Evolutionary conservation across 495 filamentous ascomycete species (phyloP).

Genomic region (Clavariopsis aquatica): DNA sequence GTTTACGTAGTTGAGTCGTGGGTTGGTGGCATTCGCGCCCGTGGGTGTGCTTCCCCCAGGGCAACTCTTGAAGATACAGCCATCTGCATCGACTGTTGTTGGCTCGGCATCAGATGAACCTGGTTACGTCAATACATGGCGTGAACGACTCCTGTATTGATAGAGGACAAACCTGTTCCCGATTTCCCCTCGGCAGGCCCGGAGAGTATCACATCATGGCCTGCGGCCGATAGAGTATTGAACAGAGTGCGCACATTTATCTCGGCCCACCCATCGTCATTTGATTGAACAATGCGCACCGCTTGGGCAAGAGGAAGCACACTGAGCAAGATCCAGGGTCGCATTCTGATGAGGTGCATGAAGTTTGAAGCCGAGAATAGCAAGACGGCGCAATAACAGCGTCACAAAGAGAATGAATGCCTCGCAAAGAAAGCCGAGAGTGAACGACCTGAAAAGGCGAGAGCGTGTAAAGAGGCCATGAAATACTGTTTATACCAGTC

Average conservation of each 20-base stretch:
- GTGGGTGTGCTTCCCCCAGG: conserved; percentile 55
- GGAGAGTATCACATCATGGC: conserved; percentile 62
- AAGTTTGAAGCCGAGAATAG: not conserved
- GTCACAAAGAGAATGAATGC: not conserved
- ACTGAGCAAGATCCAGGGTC: conserved; percentile 16
- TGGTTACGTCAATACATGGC: conserved; percentile 32
- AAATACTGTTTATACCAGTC: not conserved
- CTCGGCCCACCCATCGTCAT: conserved; percentile 75
- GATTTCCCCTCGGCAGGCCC: conserved; percentile 67
- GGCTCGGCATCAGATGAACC: conserved; percentile 57
- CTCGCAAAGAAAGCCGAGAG: not conserved
- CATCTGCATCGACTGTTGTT: conserved; percentile 23
- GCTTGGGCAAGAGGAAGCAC: conserved; percentile 17
- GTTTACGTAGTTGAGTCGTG: conserved; percentile 69
- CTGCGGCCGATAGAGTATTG: conserved; percentile 53
- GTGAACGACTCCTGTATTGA: not conserved
- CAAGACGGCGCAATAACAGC: not conserved
- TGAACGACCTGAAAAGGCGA: not conserved
- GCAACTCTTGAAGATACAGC: conserved; percentile 48
- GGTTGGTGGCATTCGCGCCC: conserved; percentile 57
- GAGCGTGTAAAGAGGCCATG: not conserved
- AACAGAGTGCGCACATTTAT: conserved; percentile 62
- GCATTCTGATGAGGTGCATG: conserved; percentile 21
- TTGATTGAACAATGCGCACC: conserved; percentile 54
- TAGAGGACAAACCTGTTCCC: conserved; percentile 54